These are phyloP conservation scores for Dendrobium nobile DNA, from an alignment of 106 monocot species.

Conservation along the genomic window DNA sequence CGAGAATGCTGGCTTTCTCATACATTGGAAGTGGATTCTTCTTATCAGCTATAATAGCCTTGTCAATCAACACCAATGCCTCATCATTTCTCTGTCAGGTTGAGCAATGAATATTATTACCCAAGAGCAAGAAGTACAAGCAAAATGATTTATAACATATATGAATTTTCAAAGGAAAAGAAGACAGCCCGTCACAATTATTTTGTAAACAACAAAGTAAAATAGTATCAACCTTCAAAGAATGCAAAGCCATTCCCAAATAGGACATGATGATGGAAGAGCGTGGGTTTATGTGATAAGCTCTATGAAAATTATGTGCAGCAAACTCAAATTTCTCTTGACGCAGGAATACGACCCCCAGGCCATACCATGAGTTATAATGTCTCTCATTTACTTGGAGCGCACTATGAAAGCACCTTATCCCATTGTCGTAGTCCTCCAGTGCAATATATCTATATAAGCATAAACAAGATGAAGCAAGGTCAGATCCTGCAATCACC, in stretches of 20 bases:
- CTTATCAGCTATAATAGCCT: slow-evolving; percentile 69
- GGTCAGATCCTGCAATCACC: neutral
- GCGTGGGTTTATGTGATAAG: slow-evolving; percentile 59
- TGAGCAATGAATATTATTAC: neutral
- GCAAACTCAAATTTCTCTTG: slow-evolving; percentile 98
- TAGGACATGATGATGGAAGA: slow-evolving; percentile 98
- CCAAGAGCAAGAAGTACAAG: too few species aligned
- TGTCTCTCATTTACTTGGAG: slow-evolving; percentile 91
- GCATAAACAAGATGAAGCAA: slow-evolving; percentile 9
- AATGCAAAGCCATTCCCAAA: slow-evolving; percentile 86
- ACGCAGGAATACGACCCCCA: slow-evolving; percentile 82
- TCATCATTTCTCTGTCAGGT: slow-evolving; percentile 64
- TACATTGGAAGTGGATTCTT: slow-evolving; percentile 90
- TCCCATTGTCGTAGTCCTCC: slow-evolving; percentile 94
- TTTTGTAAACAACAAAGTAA: neutral
- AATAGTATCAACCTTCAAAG: slow-evolving; percentile 45
- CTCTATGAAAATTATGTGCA: slow-evolving; percentile 83
- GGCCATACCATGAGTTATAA: slow-evolving; percentile 98
- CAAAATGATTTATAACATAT: too few species aligned
- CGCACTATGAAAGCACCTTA: slow-evolving; percentile 85
- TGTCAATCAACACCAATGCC: slow-evolving; percentile 72
- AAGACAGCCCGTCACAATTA: too few species aligned
- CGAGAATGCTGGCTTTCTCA: slow-evolving; percentile 75
- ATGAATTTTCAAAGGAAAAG: too few species aligned
- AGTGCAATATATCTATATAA: slow-evolving; percentile 58